phyloP scores from a whole-genome alignment of 2,329 filamentous ascomycete species.

The Hypoxylon sp. region DNA sequence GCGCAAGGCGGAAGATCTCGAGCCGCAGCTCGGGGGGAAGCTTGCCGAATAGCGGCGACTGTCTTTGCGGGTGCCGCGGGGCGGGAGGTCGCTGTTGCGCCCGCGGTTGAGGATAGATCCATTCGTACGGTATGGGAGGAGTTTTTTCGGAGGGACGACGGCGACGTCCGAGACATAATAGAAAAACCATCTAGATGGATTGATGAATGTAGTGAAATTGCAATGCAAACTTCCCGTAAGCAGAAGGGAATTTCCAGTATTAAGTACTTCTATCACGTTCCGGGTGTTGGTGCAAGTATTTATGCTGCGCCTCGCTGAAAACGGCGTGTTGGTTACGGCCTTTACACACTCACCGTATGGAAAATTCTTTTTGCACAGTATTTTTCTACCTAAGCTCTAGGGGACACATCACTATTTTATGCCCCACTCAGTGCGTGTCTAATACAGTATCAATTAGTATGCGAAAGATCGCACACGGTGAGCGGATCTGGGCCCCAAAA shows the following conservation, averaged over 20 bases:
- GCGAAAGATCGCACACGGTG: too few relatives aligned
- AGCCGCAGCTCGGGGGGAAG: neutral
- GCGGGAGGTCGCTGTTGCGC: slow-evolving; percentile 1
- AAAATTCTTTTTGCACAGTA: neutral
- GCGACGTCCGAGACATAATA: slow-evolving; percentile 6
- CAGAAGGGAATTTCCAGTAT: slow-evolving; percentile 7
- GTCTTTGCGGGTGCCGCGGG: neutral
- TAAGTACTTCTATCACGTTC: slow-evolving; percentile 4
- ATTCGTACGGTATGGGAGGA: slow-evolving; percentile 2
- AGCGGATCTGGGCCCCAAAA: too few relatives aligned
- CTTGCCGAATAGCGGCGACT: neutral
- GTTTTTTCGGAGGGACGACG: slow-evolving; percentile 6
- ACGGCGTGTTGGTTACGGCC: neutral
- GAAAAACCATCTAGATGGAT: slow-evolving; percentile 1
- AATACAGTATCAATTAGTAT: too few relatives aligned
- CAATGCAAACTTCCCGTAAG: slow-evolving; percentile 2
- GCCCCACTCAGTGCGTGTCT: too few relatives aligned
- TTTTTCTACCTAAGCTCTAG: neutral
- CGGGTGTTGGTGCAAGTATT: slow-evolving; percentile 7
- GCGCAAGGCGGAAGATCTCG: neutral
- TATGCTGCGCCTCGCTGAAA: slow-evolving; percentile 9
- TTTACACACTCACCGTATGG: neutral
- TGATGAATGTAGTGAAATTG: slow-evolving; percentile 1
- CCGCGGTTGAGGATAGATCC: slow-evolving; percentile 1
- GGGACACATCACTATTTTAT: too few relatives aligned